Conservation (phyloP, 2,329 filamentous ascomycete genomes). For the Lachnellula arida region DNA sequence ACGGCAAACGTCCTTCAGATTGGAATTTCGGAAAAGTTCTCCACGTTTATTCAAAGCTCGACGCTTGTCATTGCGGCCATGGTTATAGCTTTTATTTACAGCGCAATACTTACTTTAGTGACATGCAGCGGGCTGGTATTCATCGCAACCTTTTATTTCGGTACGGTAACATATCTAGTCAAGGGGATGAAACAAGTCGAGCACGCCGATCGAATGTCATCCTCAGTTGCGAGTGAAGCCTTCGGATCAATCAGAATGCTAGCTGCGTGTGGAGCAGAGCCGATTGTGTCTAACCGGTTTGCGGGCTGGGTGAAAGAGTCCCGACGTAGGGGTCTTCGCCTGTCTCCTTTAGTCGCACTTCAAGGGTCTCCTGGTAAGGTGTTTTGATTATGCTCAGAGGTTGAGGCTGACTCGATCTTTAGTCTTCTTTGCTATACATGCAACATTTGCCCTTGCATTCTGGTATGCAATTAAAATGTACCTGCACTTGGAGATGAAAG, state of each 20-base stretch:
- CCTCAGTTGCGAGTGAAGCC: conserved; percentile 53
- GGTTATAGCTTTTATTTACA: conserved; percentile 50
- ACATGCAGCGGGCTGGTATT: conserved; percentile 52
- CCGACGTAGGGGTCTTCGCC: conserved; percentile 36
- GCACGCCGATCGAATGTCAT: conserved; percentile 48
- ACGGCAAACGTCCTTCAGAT: conserved; percentile 58
- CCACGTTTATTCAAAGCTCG: conserved; percentile 50
- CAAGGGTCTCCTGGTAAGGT: conserved; percentile 43
- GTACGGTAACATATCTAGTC: conserved; percentile 50
- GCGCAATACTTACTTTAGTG: conserved; percentile 55
- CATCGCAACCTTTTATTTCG: conserved; percentile 43
- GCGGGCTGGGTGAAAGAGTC: conserved; percentile 48
- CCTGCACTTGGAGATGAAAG: conserved; percentile 39
- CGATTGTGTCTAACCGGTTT: conserved; percentile 47
- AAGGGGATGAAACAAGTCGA: conserved; percentile 42
- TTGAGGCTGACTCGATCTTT: background rate
- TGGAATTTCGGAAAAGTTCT: conserved; percentile 58
- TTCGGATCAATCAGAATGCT: conserved; percentile 55
- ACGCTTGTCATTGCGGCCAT: conserved; percentile 50
- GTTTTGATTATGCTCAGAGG: background rate
- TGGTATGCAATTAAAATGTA: conserved; percentile 54
- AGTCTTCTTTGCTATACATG: conserved; percentile 34
- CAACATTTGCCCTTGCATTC: conserved; percentile 51
- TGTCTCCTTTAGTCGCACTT: conserved; percentile 45
- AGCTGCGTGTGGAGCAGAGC: conserved; percentile 54